These are phyloP conservation scores for Eucalyptus melliodora DNA, from an alignment of 345 rosid genomes.

Conservation along the genomic window DNA sequence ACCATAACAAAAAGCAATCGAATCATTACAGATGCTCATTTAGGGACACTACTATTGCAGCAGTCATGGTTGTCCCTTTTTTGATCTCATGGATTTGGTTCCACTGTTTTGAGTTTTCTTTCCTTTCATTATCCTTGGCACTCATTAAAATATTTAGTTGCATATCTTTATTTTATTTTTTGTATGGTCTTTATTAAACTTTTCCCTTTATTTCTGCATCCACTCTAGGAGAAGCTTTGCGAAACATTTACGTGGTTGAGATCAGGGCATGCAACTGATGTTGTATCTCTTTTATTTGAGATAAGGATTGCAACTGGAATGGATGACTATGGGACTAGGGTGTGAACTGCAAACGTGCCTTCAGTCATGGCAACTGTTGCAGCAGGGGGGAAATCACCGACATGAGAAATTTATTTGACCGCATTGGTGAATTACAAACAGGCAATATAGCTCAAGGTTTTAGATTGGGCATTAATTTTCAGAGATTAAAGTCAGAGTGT, in stretches of 20 bases:
- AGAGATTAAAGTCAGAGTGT: slow-evolving; percentile 73
- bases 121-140: background rate
- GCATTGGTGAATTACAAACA: slow-evolving; percentile 84
- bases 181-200: background rate
- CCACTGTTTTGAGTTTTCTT: background rate
- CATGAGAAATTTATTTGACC: slow-evolving; percentile 85
- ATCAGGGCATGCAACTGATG: slow-evolving; percentile 68
- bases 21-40: background rate
- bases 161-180: background rate
- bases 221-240: slow-evolving; percentile 75
- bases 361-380: slow-evolving; percentile 97
- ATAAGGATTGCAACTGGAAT: slow-evolving; percentile 79
- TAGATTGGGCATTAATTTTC: slow-evolving; percentile 44
- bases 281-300: slow-evolving; percentile 86
- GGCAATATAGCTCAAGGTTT: slow-evolving; percentile 36
- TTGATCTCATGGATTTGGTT: background rate
- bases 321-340: slow-evolving; percentile 76
- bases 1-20: too few relatives aligned
- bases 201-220: background rate
- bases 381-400: slow-evolving; percentile 99
- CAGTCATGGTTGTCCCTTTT: background rate
- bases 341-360: slow-evolving; percentile 76
- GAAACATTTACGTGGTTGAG: slow-evolving; percentile 93
- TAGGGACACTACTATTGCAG: background rate
- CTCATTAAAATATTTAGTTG: background rate